Conservation (phyloP, 441 rosid genomes). For the Erodium trifolium region DNA sequence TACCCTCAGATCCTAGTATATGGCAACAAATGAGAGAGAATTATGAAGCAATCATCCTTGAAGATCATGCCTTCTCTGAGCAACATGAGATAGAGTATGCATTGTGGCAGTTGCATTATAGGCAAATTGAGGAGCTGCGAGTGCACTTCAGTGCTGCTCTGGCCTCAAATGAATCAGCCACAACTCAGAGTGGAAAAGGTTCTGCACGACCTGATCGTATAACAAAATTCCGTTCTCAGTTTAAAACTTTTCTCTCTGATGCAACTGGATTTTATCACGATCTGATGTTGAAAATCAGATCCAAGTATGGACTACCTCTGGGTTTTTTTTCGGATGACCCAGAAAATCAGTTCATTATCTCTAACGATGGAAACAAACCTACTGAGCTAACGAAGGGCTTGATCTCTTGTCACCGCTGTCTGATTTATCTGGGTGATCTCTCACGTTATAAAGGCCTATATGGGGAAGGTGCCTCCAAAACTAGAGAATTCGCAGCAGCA, state of each 20-base stretch:
- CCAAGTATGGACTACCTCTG: constrained; percentile 20
- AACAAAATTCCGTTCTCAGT: constrained; percentile 16
- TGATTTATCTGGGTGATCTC: constrained; percentile 20
- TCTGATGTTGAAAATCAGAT: constrained; percentile 18
- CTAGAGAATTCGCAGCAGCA: constrained; percentile 17
- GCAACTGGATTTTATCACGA: constrained; percentile 22
- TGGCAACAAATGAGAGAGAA: constrained; percentile 23
- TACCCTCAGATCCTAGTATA: constrained; percentile 20
- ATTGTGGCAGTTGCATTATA: constrained; percentile 22
- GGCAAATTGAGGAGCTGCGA: constrained; percentile 20
- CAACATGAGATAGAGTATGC: constrained; percentile 19
- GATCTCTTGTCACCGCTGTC: constrained; percentile 21
- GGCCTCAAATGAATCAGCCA: constrained; percentile 7
- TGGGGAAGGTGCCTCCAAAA: constrained; percentile 17
- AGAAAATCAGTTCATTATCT: constrained; percentile 5
- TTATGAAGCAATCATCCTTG: constrained; percentile 21
- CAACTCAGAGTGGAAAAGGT: constrained; percentile 17
- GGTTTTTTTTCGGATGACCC: constrained; percentile 15
- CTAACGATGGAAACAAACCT: constrained; percentile 12
- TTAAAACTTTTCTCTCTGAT: constrained; percentile 19
- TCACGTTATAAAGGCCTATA: constrained; percentile 21
- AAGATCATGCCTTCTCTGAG: constrained; percentile 23
- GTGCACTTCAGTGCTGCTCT: constrained; percentile 16
- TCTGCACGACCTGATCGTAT: constrained; percentile 19
- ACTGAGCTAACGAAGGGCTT: constrained; percentile 9